Conservation (phyloP, 139 green algal genomes). For the Auxenochlorella pyrenoidosa region DNA sequence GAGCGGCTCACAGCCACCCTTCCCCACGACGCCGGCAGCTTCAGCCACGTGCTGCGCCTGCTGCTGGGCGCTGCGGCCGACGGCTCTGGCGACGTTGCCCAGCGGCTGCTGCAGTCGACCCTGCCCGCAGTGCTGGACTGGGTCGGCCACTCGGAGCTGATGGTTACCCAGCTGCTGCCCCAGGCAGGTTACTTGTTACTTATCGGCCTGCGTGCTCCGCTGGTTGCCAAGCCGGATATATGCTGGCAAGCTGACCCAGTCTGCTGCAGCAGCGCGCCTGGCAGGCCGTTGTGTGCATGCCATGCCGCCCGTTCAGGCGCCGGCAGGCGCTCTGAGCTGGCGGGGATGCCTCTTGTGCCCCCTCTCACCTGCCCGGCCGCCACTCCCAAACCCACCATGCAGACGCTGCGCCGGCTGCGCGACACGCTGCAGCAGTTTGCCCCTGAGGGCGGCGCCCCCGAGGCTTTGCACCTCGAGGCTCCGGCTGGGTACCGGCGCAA, state of each 20-base stretch:
- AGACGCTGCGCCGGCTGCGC: background rate
- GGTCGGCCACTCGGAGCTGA: background rate
- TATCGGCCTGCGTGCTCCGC: background rate
- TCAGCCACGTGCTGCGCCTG: background rate
- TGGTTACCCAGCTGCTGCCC: background rate
- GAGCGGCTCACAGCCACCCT: background rate
- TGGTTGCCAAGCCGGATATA: too few species aligned
- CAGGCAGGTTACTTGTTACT: background rate
- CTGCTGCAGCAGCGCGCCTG: too few species aligned
- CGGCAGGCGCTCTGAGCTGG: background rate
- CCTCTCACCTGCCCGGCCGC: background rate
- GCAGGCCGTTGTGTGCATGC: too few species aligned
- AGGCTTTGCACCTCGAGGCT: background rate
- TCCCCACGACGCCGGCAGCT: background rate
- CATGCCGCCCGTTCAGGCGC: too few species aligned
- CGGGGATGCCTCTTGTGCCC: background rate
- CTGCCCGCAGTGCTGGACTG: background rate
- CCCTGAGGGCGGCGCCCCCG: background rate
- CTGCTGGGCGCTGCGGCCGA: background rate
- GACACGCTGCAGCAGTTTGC: background rate
- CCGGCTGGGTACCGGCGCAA: background rate
- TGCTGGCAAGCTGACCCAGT: too few species aligned
- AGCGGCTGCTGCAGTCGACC: background rate
- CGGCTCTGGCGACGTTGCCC: background rate
- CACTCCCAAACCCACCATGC: background rate